Conservation (phyloP, 495 filamentous ascomycete species). For the Annulohypoxylon maeteangense region DNA sequence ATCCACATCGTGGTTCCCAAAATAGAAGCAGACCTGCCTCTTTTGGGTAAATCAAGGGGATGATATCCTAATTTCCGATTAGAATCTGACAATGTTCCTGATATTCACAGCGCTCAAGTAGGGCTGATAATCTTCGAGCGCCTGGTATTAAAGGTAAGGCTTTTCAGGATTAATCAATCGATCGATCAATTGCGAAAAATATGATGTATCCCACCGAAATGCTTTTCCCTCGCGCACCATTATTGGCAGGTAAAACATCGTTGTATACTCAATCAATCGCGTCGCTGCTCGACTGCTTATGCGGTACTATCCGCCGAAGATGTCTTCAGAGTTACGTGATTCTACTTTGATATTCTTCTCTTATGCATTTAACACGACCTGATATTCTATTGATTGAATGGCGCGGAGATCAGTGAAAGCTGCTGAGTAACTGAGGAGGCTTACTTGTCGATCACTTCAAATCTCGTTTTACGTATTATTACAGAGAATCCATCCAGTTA, state of each 20-base stretch:
- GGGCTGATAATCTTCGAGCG: not conserved
- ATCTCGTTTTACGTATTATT: not conserved
- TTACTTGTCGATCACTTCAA: not conserved
- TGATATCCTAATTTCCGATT: constrained; percentile 1
- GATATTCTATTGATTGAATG: not conserved
- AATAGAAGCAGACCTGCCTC: constrained; percentile 18
- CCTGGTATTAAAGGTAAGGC: not conserved
- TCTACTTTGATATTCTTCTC: too few species aligned
- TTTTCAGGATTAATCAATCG: not conserved
- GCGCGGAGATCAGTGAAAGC: not conserved
- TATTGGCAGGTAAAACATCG: too few species aligned
- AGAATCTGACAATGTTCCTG: constrained; percentile 12
- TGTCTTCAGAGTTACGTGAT: not conserved
- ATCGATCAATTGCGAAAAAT: not conserved
- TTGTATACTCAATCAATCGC: not conserved
- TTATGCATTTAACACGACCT: not conserved
- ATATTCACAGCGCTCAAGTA: not conserved
- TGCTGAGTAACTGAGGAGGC: not conserved
- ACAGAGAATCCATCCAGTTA: not conserved
- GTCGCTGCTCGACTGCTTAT: not conserved
- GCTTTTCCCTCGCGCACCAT: not conserved
- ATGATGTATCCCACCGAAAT: too few species aligned
- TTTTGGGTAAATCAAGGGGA: constrained; percentile 2
- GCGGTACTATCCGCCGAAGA: not conserved
- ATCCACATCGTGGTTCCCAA: constrained; percentile 2